A percentile compares a stretch with the other conserved stretches of the same genome.
Evolutionary conservation across 495 filamentous ascomycete genomes (phyloP).

Genomic region (Darksidea phi): DNA sequence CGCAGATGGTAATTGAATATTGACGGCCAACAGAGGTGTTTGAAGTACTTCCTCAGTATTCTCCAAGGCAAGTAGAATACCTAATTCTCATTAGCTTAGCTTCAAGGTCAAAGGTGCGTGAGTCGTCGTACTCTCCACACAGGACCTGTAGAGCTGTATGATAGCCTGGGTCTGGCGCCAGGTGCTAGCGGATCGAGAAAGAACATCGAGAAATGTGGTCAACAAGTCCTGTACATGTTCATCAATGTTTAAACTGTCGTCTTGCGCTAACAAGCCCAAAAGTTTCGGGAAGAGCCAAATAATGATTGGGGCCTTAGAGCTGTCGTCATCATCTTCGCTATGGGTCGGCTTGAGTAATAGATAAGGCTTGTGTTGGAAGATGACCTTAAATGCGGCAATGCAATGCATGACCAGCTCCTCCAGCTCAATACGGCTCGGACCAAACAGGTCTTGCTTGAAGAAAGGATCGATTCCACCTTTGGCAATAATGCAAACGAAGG

Average conservation of each 20-base stretch:
- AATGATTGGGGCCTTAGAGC: conserved; percentile 59
- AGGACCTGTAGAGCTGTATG: conserved; percentile 29
- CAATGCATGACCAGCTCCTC: conserved; percentile 63
- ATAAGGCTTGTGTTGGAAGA: conserved; percentile 70
- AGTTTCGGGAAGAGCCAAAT: conserved; percentile 74
- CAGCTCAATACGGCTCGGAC: conserved; percentile 46
- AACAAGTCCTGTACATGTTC: conserved; percentile 37
- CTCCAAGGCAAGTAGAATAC: conserved; percentile 18
- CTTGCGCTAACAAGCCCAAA: conserved; percentile 54
- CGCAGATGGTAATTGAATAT: conserved; percentile 35
- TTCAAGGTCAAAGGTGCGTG: background rate
- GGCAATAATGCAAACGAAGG: conserved; percentile 78
- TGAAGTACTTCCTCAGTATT: background rate
- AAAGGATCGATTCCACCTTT: conserved; percentile 73
- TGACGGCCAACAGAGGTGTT: background rate
- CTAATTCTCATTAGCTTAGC: conserved; percentile 11
- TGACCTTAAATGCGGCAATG: conserved; percentile 68
- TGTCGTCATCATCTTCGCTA: conserved; percentile 49
- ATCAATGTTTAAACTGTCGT: conserved; percentile 25
- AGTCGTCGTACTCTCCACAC: conserved; percentile 41
- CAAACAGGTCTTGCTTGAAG: conserved; percentile 60
- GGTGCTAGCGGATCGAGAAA: conserved; percentile 15
- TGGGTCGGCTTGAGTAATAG: conserved; percentile 55
- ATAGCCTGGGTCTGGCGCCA: conserved; percentile 32
- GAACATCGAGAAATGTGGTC: conserved; percentile 10